These are phyloP conservation scores for Malus hybrid DNA, from an alignment of 331 rosid genomes.

Conservation along the genomic window DNA sequence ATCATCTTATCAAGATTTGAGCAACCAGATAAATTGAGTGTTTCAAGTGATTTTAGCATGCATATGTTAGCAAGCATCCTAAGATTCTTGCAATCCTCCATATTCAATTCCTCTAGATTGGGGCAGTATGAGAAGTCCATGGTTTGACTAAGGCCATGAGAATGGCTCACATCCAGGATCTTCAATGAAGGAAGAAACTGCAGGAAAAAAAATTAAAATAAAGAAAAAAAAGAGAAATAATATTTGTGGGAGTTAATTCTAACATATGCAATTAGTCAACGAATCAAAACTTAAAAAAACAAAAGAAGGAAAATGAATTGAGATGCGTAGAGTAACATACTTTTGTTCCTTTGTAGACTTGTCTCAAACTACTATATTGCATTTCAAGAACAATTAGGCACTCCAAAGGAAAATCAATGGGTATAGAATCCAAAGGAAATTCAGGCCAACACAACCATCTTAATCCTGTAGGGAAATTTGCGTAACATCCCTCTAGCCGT, in stretches of 20 bases:
- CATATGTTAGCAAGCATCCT: slow-evolving; percentile 1
- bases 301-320: neutral
- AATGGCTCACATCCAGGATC: slow-evolving; percentile 6
- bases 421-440: slow-evolving; percentile 3
- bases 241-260: neutral
- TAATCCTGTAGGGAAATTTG: neutral
- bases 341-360: neutral
- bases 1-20: neutral
- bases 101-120: neutral
- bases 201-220: too few species aligned
- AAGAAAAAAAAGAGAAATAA: neutral
- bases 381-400: slow-evolving; percentile 13
- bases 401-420: neutral
- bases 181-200: neutral
- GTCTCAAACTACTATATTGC: neutral
- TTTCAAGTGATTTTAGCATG: neutral
- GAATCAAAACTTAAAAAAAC: neutral
- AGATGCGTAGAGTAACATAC: too few species aligned
- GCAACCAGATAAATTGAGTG: neutral
- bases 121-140: neutral
- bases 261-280: too few species aligned
- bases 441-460: neutral
- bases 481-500: neutral
- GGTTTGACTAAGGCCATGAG: neutral
- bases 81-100: neutral